These are phyloP conservation scores for Aspergillus pseudoterreus DNA, from an alignment of 2,329 filamentous ascomycete species.

Conservation along the genomic window DNA sequence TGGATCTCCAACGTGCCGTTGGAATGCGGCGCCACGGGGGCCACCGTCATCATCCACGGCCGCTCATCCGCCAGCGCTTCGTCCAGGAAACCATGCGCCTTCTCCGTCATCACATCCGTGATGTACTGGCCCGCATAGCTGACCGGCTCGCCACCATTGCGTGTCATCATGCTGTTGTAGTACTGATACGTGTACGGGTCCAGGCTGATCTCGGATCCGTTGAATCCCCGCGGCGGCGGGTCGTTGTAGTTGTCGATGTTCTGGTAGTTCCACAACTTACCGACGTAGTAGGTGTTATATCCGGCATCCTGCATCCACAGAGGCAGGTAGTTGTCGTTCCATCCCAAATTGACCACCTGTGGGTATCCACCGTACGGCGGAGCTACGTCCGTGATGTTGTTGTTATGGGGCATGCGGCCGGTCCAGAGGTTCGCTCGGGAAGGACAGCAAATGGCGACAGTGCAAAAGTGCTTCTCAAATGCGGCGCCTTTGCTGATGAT, in stretches of 20 bases:
- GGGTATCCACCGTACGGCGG: constrained; percentile 49
- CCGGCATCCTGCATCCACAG: constrained; percentile 67
- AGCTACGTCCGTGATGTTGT: constrained; percentile 57
- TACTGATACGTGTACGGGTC: constrained; percentile 67
- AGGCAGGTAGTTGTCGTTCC: constrained; percentile 65
- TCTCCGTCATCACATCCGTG: constrained; percentile 56
- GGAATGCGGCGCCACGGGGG: constrained; percentile 63
- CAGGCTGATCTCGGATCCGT: constrained; percentile 56
- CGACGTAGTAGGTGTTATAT: constrained; percentile 69
- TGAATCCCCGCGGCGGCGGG: constrained; percentile 58
- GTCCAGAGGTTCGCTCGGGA: constrained; percentile 62
- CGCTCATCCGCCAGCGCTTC: constrained; percentile 50
- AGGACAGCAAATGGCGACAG: constrained; percentile 63
- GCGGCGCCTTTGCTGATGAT: constrained; percentile 55
- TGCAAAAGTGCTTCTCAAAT: constrained; percentile 58
- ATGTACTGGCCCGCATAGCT: constrained; percentile 53
- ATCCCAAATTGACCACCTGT: constrained; percentile 62
- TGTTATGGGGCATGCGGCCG: constrained; percentile 63
- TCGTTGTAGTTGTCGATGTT: constrained; percentile 58
- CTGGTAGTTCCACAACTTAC: constrained; percentile 66
- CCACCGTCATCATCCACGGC: constrained; percentile 65
- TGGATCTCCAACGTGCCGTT: constrained; percentile 32
- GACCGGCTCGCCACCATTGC: constrained; percentile 53
- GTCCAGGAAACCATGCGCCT: constrained; percentile 56
- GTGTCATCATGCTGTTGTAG: constrained; percentile 58